phyloP scores from a whole-genome alignment of 75 land plant species.

The Pinus taeda region DNA sequence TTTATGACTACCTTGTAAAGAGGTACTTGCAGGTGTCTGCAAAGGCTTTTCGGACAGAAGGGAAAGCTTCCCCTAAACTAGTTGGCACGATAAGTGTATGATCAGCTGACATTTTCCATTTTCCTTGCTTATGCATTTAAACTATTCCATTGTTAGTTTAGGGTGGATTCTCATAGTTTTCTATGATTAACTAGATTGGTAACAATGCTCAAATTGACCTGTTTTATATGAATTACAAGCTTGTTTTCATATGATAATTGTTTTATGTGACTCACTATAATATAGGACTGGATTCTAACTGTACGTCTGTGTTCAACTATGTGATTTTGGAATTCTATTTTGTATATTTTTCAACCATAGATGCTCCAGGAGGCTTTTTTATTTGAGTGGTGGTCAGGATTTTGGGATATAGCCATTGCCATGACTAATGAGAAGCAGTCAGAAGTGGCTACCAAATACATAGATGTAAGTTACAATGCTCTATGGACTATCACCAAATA shows the following conservation, averaged over 20 bases:
- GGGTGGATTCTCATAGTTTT: background rate
- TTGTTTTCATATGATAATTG: background rate
- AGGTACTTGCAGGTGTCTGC: constrained; percentile 79
- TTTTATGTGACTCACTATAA: background rate
- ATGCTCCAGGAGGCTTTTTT: constrained; percentile 98
- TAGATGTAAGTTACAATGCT: constrained; percentile 60
- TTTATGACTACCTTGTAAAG: constrained; percentile 86
- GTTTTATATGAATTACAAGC: background rate
- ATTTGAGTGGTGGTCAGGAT: constrained; percentile 99
- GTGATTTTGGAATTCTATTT: background rate
- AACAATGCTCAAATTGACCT: background rate
- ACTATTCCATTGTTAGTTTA: background rate
- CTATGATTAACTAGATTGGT: background rate
- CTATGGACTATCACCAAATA: background rate
- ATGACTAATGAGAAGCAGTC: constrained; percentile 98
- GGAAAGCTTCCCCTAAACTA: constrained; percentile 71
- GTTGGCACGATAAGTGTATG: constrained; percentile 40
- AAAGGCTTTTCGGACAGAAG: constrained; percentile 79
- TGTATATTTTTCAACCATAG: constrained; percentile 62
- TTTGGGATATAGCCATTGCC: constrained; percentile 97
- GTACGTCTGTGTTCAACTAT: background rate
- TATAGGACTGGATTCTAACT: background rate
- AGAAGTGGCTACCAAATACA: constrained; percentile 95
- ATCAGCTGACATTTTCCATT: background rate
- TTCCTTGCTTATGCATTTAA: background rate